phyloP scores from a whole-genome alignment of 768 basidiomycete genomes.

The Porpolomopsis calyptriformis region DNA sequence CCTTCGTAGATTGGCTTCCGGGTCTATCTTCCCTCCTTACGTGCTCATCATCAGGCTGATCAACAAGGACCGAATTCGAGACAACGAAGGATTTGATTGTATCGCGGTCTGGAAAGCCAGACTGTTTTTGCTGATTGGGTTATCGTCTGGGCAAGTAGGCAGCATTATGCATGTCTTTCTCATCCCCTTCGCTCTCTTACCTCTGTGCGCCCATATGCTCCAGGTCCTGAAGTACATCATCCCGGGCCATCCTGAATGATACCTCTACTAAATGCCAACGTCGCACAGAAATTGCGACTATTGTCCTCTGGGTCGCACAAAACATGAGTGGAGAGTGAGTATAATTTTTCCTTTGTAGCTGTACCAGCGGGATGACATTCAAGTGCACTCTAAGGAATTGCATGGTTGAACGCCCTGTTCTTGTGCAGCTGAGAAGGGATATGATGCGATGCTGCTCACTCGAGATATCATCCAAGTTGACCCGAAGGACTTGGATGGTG shows the following conservation, averaged over 20 bases:
- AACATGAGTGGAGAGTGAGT: constrained; percentile 82
- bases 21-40: constrained; percentile 84
- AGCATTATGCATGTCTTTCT: constrained; percentile 62
- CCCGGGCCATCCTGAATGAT: constrained; percentile 58
- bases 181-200: not conserved
- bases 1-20: constrained; percentile 96
- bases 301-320: constrained; percentile 90
- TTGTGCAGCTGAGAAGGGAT: no score
- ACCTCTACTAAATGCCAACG: constrained; percentile 89
- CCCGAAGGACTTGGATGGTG: no score
- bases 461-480: no score
- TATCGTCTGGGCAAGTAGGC: constrained; percentile 97
- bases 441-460: no score
- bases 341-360: constrained; percentile 66
- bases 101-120: constrained; percentile 88
- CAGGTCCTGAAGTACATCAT: constrained; percentile 87
- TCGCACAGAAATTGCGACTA: constrained; percentile 86
- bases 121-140: constrained; percentile 85
- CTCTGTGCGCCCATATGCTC: constrained; percentile 46
- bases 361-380: no score
- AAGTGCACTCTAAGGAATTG: no score
- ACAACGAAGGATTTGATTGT: no score
- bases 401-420: no score
- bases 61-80: constrained; percentile 82
- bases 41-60: constrained; percentile 89